Conservation (phyloP, 208 protist genomes). For the Trypanosoma vivax region DNA sequence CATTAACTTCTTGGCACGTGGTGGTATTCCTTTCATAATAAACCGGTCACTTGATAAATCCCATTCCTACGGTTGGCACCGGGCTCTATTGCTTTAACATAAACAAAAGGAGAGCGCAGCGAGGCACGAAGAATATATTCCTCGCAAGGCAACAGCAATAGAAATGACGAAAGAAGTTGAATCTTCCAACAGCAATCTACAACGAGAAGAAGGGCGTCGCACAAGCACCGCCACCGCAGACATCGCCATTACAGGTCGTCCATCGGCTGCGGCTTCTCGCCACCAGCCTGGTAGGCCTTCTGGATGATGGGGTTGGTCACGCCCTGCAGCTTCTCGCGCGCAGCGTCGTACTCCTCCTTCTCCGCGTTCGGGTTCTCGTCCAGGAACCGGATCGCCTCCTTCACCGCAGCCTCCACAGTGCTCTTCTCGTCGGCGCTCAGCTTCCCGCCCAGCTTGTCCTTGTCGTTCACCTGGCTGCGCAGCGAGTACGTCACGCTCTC, state of each 20-base stretch:
- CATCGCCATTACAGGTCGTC: constrained; percentile 57
- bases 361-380: constrained; percentile 92
- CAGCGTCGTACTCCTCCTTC: constrained; percentile 91
- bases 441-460: constrained; percentile 84
- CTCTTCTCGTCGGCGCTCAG: constrained; percentile 89
- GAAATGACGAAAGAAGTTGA: too few relatives aligned
- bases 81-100: too few relatives aligned
- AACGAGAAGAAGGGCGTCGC: too few relatives aligned
- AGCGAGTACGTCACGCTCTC: constrained; percentile 95
- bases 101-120: too few relatives aligned
- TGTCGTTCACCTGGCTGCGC: constrained; percentile 91
- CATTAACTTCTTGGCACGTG: too few relatives aligned
- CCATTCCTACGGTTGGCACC: too few relatives aligned
- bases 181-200: too few relatives aligned
- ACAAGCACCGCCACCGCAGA: background rate
- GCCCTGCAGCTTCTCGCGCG: constrained; percentile 89
- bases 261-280: constrained; percentile 38
- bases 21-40: too few relatives aligned
- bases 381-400: constrained; percentile 92
- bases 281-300: constrained; percentile 62
- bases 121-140: too few relatives aligned
- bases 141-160: too few relatives aligned
- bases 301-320: constrained; percentile 95
- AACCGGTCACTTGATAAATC: too few relatives aligned
- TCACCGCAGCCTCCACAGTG: constrained; percentile 75